Conservation (phyloP, 495 filamentous ascomycete species). For the Xylaria bambusicola region DNA sequence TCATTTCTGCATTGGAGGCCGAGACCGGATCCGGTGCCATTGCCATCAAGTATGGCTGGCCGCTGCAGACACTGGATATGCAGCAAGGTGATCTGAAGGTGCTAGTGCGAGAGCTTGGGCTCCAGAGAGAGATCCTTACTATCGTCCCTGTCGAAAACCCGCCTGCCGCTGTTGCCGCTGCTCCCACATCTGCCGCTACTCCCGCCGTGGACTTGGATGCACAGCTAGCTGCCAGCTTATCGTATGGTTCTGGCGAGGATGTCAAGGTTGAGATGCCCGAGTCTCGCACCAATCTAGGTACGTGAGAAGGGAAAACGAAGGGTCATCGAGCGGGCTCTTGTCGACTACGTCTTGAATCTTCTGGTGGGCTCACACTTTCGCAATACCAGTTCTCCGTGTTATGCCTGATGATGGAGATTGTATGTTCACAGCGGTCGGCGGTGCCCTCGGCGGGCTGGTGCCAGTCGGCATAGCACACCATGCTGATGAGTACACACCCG, state of each 20-base stretch:
- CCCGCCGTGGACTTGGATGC: too few relatives aligned
- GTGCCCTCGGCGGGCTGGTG: slow-evolving; percentile 57
- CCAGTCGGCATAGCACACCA: slow-evolving; percentile 8
- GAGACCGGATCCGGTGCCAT: slow-evolving; percentile 49
- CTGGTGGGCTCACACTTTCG: not conserved
- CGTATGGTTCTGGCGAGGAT: slow-evolving; percentile 20
- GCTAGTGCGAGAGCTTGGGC: slow-evolving; percentile 58
- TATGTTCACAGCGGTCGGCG: slow-evolving; percentile 86
- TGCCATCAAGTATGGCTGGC: slow-evolving; percentile 87
- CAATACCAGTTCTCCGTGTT: slow-evolving; percentile 68
- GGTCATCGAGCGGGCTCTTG: too few relatives aligned
- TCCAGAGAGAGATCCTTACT: slow-evolving; percentile 84
- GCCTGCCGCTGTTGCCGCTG: not conserved
- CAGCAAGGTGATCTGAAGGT: slow-evolving; percentile 35
- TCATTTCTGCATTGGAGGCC: slow-evolving; percentile 47
- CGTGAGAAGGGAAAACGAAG: too few relatives aligned
- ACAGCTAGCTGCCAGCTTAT: slow-evolving; percentile 6
- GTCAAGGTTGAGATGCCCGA: slow-evolving; percentile 29
- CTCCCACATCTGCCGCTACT: not conserved
- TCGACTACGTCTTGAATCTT: too few relatives aligned
- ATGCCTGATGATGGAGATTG: slow-evolving; percentile 98
- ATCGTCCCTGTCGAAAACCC: slow-evolving; percentile 53
- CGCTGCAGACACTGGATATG: slow-evolving; percentile 68
- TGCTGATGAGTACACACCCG: slow-evolving; percentile 59
- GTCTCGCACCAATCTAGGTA: slow-evolving; percentile 24